Evolutionary conservation across 495 filamentous ascomycete genomes (phyloP), one percentile per base, ranked within the genome.

Genomic region (Aspergillus heteromorphus): DNA sequence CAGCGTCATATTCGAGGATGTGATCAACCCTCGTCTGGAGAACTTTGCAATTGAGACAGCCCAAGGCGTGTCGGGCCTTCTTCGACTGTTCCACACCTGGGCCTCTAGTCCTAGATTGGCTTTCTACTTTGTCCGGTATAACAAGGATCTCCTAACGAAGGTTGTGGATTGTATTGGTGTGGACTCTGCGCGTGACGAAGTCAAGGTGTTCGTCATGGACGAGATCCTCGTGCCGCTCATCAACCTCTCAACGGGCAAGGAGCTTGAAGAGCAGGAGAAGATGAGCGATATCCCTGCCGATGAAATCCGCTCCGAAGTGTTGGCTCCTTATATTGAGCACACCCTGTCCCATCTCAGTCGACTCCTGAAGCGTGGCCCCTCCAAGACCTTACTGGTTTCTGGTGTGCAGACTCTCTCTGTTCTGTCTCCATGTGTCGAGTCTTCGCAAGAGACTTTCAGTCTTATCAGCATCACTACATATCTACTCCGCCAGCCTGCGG

Each of bases 41-140:
- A 89, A 87, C 56, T 83, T 99, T 48, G 82, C 92, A 0, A 76
- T 82, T 0, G 92, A 99, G 71, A 95, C 88, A 19, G 88, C 91
- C 0, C 92, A 97, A 59, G 85, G 88, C 31, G 75, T 96, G 16
- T 97, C 93, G 7, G 89, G 86, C 1, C 76, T 89, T 9, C 82
- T 96, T 59, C 85, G 84, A 49, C 72, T 99, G 18, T 84, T 97
- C 65, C 78, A 80, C 14, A 87, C 86, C 1, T 96, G 95, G 89
- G 83, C 88, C 6, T 77, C 77, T 47, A 76, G 87, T 6, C 73
- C 82, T 0, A 78, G 80, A 56, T 84, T 83, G 0, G 84, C 86
- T 1, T 64, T 84, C 41, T 88, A 91, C 62, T 74, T 98, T 16
- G 74, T 79, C 1, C 68, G 83, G 8, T 76, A 80, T 53, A 85